Evolutionary conservation across 2,329 filamentous ascomycete species (phyloP).

Genomic region (Aspergillus puulaauensis): DNA sequence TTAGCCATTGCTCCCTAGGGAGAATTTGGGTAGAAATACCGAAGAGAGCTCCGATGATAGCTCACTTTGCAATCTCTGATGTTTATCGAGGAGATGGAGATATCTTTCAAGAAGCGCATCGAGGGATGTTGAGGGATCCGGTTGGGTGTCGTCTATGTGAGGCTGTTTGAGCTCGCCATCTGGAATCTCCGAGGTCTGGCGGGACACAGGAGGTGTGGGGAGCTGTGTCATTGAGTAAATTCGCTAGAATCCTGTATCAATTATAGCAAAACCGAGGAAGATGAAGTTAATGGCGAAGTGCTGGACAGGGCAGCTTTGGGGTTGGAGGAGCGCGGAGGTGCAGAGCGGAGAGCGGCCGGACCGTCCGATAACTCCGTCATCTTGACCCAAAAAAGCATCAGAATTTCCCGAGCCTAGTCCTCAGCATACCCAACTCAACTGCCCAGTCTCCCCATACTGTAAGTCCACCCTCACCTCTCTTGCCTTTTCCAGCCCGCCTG

Average conservation of each 20-base stretch:
- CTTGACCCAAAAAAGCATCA: slow-evolving; percentile 29
- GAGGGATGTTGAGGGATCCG: slow-evolving; percentile 34
- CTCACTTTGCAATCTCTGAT: slow-evolving; percentile 41
- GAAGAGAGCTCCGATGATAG: slow-evolving; percentile 40
- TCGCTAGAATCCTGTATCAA: background rate
- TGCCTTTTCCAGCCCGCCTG: background rate
- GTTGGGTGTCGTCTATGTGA: slow-evolving; percentile 16
- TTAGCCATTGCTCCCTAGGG: background rate
- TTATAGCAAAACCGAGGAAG: background rate
- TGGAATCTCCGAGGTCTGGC: slow-evolving; percentile 27
- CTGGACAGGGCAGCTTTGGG: background rate
- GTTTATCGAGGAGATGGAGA: slow-evolving; percentile 42
- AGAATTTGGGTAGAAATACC: slow-evolving; percentile 27
- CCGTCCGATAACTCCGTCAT: slow-evolving; percentile 40
- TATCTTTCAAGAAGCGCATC: slow-evolving; percentile 45
- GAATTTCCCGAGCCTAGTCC: slow-evolving; percentile 32
- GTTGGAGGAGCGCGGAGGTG: background rate
- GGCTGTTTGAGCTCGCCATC: slow-evolving; percentile 19
- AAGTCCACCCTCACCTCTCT: slow-evolving; percentile 1
- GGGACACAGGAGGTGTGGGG: slow-evolving; percentile 36
- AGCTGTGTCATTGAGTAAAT: slow-evolving; percentile 30
- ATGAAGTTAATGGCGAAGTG: background rate
- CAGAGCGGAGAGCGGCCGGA: slow-evolving; percentile 25
- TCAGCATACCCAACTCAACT: slow-evolving; percentile 5
- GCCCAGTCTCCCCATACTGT: slow-evolving; percentile 1